These are phyloP conservation scores for Strigomonas oncopelti DNA, from an alignment of 208 protist species.

Conservation along the genomic window DNA sequence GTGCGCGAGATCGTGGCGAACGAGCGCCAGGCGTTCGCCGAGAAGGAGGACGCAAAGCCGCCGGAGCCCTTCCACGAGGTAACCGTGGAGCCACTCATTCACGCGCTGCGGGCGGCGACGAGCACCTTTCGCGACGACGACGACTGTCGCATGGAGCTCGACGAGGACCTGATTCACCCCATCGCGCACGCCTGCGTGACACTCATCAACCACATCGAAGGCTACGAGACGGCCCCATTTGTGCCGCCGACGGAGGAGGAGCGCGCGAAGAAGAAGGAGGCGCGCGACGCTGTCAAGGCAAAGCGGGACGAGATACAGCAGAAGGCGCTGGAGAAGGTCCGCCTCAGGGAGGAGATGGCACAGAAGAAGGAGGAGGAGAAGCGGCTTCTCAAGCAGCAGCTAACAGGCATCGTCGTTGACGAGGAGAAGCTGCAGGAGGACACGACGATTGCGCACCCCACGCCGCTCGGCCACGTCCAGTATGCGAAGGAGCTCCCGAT, in stretches of 20 bases:
- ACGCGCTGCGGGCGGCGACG: constrained; percentile 29
- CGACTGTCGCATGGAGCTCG: constrained; percentile 72
- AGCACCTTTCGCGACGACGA: constrained; percentile 73
- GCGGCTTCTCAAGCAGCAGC: constrained; percentile 39
- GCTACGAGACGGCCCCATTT: constrained; percentile 66
- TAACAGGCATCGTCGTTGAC: constrained; percentile 28
- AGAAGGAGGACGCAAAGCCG: constrained; percentile 39
- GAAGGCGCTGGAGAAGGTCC: constrained; percentile 36
- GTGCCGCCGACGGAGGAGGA: constrained; percentile 46
- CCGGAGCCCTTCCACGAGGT: constrained; percentile 67
- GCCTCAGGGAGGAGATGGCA: constrained; percentile 46
- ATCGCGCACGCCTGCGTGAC: constrained; percentile 77
- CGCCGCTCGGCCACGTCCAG: constrained; percentile 41
- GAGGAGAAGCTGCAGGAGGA: constrained; percentile 36
- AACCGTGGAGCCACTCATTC: constrained; percentile 32
- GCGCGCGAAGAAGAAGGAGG: constrained; percentile 43
- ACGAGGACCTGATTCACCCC: constrained; percentile 84
- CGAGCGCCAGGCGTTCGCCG: constrained; percentile 45
- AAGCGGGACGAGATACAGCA: constrained; percentile 68
- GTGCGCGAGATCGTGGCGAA: constrained; percentile 54
- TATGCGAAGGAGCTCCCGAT: constrained; percentile 45
- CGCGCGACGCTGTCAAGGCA: constrained; percentile 41
- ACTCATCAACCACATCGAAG: constrained; percentile 79
- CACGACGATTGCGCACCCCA: constrained; percentile 36
- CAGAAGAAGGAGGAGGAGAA: constrained; percentile 62